Evolutionary conservation across 78 protist genomes (phyloP).

Genomic region (Acrasis kona): DNA sequence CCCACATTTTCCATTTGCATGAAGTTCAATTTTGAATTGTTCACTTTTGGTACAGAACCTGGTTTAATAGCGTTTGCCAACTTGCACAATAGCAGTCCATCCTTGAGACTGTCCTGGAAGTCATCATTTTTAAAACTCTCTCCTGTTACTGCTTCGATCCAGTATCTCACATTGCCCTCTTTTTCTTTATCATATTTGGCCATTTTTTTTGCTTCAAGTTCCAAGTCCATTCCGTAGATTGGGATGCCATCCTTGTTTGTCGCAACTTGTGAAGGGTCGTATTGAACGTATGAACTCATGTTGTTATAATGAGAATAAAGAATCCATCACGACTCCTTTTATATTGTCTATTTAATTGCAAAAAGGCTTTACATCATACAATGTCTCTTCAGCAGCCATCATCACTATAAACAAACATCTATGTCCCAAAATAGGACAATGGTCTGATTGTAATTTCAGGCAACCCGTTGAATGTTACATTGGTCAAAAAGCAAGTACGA

Average conservation of each 20-base stretch:
- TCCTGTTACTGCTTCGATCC: not conserved
- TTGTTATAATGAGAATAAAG: no score
- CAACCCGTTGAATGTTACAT: no score
- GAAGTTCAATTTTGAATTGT: slow-evolving; percentile 52
- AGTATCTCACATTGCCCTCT: not conserved
- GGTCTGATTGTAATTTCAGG: no score
- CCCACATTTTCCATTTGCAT: slow-evolving; percentile 63
- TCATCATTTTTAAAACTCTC: not conserved
- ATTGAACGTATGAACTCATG: no score
- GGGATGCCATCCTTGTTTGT: not conserved
- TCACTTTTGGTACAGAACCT: slow-evolving; percentile 25
- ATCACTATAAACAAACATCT: no score
- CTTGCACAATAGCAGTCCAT: slow-evolving; percentile 4
- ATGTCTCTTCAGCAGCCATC: no score
- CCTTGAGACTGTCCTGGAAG: not conserved
- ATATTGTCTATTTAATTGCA: no score
- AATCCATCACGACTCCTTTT: no score
- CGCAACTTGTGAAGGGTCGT: no score
- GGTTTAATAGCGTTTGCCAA: slow-evolving; percentile 1
- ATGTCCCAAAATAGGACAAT: no score
- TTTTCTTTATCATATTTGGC: not conserved
- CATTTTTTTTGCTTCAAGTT: not conserved
- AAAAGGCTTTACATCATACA: no score
- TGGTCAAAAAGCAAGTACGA: no score
- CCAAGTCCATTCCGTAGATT: not conserved